Base-by-base conservation (phyloP, 1,284 basidiomycete genomes). In the Ganoderma sinense region DNA sequence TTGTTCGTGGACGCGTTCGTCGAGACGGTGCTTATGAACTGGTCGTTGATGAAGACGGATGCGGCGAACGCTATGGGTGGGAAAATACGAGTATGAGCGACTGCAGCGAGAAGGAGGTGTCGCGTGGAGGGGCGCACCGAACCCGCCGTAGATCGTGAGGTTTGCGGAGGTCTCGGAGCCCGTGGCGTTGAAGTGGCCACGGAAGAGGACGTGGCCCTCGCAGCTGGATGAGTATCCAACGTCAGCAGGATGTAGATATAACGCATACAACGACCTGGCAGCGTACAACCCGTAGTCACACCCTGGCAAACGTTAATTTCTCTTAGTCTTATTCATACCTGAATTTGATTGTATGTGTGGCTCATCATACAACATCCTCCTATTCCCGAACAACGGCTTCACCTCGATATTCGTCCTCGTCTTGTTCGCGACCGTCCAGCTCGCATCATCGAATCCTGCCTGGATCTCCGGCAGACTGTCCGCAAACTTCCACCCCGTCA, bases 241-340 rank as follows among this genome's bases (percentile, higher is more conserved):
- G n/a, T n/a, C n/a, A n/a, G n/a, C n/a, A 33, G 33, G 7, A 33
- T 33, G 33, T 7, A 33, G 7, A 41, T 11, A 61, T 26, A 63
- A 23, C 6, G 8, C 16, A 26, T n/a, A 67, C 20, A 53, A 26
- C 70, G 3, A 3, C 33, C 18, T 41, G 4, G 53, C 2, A 11
- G 84, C 90, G 79, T 71, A 94, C 93, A 91, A 94, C 60, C 88
- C 90, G 80, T 94, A 94, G 78, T 94, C 93, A 76, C 93, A 94
- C 0, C 91, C 78, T 78, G 41, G 14, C 23, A 31, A 69, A 26
- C 39, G 36, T 26, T 5, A 33, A 7, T 4, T 3, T 4, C 36
- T 65, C 8, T 61, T 14, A 51, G 48, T n/a, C 23, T 10, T 11
- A 8, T 11, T 26, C 48, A 8, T n/a, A 26, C 48, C 23, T 0